A percentile compares a stretch with the other conserved stretches of the same genome.
Evolutionary conservation across 2,329 filamentous ascomycete genomes (phyloP).

Genomic region (Knoxdaviesia capensis): DNA sequence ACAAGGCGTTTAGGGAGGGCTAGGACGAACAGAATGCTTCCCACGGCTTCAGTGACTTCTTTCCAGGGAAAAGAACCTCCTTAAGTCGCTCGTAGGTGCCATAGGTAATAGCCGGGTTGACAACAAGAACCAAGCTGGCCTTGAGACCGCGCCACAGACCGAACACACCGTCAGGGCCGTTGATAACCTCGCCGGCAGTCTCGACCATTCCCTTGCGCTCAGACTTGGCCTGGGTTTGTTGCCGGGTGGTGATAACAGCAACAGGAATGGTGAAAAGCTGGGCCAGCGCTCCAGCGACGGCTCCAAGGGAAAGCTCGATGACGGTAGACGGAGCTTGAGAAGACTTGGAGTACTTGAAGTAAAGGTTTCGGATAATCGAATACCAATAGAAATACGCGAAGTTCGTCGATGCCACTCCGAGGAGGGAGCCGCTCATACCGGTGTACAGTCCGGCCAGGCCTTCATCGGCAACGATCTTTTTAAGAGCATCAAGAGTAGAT

Average conservation of each 20-base stretch:
- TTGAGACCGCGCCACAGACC: slow-evolving; percentile 92
- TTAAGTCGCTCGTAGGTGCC: slow-evolving; percentile 85
- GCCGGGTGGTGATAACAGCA: slow-evolving; percentile 82
- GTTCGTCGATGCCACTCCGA: slow-evolving; percentile 92
- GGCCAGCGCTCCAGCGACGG: slow-evolving; percentile 71
- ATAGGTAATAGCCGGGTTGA: slow-evolving; percentile 96
- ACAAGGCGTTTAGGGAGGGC: not conserved
- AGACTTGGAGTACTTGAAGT: slow-evolving; percentile 39
- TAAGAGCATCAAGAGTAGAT: slow-evolving; percentile 74
- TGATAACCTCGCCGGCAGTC: slow-evolving; percentile 73
- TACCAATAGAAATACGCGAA: slow-evolving; percentile 99
- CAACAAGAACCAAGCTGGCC: slow-evolving; percentile 82
- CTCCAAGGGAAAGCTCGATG: slow-evolving; percentile 67
- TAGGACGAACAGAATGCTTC: slow-evolving; percentile 71
- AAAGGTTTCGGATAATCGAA: slow-evolving; percentile 65
- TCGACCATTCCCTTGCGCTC: slow-evolving; percentile 75
- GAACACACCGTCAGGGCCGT: slow-evolving; percentile 73
- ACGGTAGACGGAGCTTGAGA: slow-evolving; percentile 48
- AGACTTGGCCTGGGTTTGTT: slow-evolving; percentile 74
- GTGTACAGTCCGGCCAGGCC: slow-evolving; percentile 70
- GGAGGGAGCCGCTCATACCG: slow-evolving; percentile 66
- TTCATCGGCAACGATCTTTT: slow-evolving; percentile 63
- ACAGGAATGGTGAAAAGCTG: slow-evolving; percentile 95
- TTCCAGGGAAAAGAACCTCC: slow-evolving; percentile 57
- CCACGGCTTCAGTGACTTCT: slow-evolving; percentile 53